Evolutionary conservation across 768 basidiomycete species (phyloP).

Genomic region (Lyophyllum shimeji): DNA sequence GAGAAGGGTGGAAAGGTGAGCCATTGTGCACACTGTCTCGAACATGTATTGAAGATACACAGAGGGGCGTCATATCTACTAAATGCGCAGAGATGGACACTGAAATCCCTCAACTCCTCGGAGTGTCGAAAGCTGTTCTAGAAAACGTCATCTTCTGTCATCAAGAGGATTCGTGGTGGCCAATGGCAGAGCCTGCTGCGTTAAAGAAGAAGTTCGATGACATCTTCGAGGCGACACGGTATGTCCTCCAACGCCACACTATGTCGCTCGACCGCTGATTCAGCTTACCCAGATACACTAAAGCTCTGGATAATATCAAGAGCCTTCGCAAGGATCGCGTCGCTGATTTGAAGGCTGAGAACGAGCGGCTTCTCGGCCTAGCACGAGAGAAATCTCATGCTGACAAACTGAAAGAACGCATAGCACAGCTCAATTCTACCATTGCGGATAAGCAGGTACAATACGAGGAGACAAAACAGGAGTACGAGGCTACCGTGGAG

Average conservation of each 20-base stretch:
- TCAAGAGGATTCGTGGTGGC: constrained; percentile 99
- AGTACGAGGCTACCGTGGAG: constrained; percentile 63
- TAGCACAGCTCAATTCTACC: constrained; percentile 55
- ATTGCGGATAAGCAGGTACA: constrained; percentile 74
- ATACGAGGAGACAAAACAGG: constrained; percentile 66
- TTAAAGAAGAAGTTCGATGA: constrained; percentile 99
- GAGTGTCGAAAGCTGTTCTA: constrained; percentile 96
- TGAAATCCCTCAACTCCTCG: constrained; percentile 90
- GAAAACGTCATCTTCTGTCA: constrained; percentile 99
- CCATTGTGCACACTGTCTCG: constrained; percentile 1
- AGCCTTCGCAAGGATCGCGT: constrained; percentile 85
- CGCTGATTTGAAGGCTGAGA: constrained; percentile 90
- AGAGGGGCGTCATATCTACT: constrained; percentile 91
- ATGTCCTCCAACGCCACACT: constrained; percentile 13
- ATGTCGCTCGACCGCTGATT: neutral
- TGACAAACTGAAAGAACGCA: constrained; percentile 73
- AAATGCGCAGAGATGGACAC: constrained; percentile 97
- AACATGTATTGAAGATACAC: neutral
- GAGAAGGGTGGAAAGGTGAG: constrained; percentile 79
- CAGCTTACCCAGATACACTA: constrained; percentile 73
- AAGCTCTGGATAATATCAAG: constrained; percentile 93
- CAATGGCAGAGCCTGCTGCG: constrained; percentile 83
- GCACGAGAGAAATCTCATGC: constrained; percentile 82
- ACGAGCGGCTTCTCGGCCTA: constrained; percentile 78
- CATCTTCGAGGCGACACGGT: constrained; percentile 98